These are phyloP conservation scores for Sugiyamaella sp. DNA, from an alignment of 1,139 yeast species.

Conservation along the genomic window DNA sequence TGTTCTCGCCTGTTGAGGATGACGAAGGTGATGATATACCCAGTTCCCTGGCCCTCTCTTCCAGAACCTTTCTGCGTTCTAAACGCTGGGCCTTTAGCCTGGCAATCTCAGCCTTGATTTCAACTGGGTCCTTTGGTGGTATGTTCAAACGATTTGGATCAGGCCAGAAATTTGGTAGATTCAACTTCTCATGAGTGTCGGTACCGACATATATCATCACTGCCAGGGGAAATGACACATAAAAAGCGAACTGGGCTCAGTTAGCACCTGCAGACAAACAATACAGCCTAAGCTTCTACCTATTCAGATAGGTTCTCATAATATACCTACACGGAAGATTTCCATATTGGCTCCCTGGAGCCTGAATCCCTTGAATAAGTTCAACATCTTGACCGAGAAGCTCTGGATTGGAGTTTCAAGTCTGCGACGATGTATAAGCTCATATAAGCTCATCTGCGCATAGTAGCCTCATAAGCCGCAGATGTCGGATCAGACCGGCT, in stretches of 20 bases:
- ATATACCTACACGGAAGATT: slow-evolving; percentile 59
- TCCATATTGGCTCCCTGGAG: slow-evolving; percentile 51
- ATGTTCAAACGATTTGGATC: slow-evolving; percentile 89
- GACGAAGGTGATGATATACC: slow-evolving; percentile 44
- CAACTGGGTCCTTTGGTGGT: slow-evolving; percentile 91
- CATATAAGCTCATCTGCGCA: no score
- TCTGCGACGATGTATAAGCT: no score
- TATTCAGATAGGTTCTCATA: not conserved
- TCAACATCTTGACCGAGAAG: slow-evolving; percentile 8
- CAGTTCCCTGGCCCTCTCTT: slow-evolving; percentile 67
- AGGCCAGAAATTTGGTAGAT: slow-evolving; percentile 97
- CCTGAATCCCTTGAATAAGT: slow-evolving; percentile 26
- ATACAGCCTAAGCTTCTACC: not conserved
- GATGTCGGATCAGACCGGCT: no score
- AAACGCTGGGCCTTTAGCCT: slow-evolving; percentile 74
- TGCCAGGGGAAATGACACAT: slow-evolving; percentile 79
- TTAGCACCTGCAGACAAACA: slow-evolving; percentile 1
- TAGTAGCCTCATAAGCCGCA: no score
- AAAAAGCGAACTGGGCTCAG: slow-evolving; percentile 67
- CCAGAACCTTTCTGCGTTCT: slow-evolving; percentile 73
- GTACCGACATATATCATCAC: slow-evolving; percentile 93
- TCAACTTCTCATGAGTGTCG: slow-evolving; percentile 84
- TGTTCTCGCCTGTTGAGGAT: slow-evolving; percentile 1
- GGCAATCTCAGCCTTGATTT: slow-evolving; percentile 87
- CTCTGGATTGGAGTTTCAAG: not conserved